Evolutionary conservation across 1,284 basidiomycete species (phyloP), one percentile per base, ranked within the genome.

Genomic region (Melampsora larici-populina): DNA sequence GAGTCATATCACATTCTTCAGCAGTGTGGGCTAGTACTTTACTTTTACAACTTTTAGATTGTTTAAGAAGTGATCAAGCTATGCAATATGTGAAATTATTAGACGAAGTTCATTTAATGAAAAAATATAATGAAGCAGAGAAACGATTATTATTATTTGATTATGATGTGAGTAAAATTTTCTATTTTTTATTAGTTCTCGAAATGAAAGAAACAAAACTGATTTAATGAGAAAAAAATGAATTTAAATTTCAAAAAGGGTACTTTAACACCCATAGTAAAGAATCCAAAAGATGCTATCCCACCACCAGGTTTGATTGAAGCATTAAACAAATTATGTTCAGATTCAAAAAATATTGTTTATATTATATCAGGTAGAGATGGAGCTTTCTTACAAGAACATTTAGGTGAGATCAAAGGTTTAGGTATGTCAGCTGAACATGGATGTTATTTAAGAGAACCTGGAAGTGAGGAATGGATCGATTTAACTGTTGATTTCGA

Each of bases 351-450:
- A 81, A 99, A 99, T 84, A 82, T 97, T 58, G 93, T 98, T 77
- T 99, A 94, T 86, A 93, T 99, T 84, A 97, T 99, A 83, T 97
- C 94, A 0, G 96, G 96, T 4, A 91, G 97, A n/a, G 96, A 99
- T 83, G 90, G 90, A 74, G 90, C 86, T 69, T 99, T 99, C 88
- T 87, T 99, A 36, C 90, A 93, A 82, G 89, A 92, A 83, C 94
- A 98, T 82, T 88, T 98, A 36, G 95, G 95, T 6, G 90, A 94
- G 83, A 87, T 99, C 77, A 85, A 86, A 79, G 87, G 88, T 67
- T 87, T 99, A 4, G 96, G 96, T 24, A 91, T 99, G 87, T 92
- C 90, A 17, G 96, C 97, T 29, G 96, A 99, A 86, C 97, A 99
- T 82, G 97, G 97, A 24, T 92, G 91, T 62, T 99, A 97, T 85